Evolutionary conservation across 768 basidiomycete genomes (phyloP), one percentile per base, ranked within the genome.

Genomic region (Mycena belliarum): DNA sequence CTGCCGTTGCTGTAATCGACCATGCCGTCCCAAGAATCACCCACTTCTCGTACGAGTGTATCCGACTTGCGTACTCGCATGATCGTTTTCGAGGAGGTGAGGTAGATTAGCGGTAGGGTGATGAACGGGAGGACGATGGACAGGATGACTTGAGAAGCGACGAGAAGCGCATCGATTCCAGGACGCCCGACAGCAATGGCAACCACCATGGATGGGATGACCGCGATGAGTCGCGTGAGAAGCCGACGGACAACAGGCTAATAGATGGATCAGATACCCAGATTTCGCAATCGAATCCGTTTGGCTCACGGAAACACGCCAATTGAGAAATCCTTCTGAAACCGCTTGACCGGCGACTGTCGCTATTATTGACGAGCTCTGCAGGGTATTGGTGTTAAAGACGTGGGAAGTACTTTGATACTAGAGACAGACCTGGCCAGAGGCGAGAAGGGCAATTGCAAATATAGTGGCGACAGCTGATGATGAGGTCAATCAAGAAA

Each of bases 311-410:
- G 91, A 89, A 33, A 93, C 82, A 44, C 84, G 81, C 93, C 93
- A 96, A 50, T 83, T 84, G 52, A 96, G 79, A 72, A 95, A 94
- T 0, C 95, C 94, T 72, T 97, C 94, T 0, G 86, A 87, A 37
- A 98, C 88, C 21, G 91, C 88, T 72, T 97, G 95, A 0, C 94
- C 94, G 1, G 92, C 88, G 14, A 96, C 81, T 0, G 93, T 97
- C 11, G 92, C 94, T 4, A 96, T 88, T 48, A 97, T 82, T 9
- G 89, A 90, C 0, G 95, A 91, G 61, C 91, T 91, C 79, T 83
- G 35, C 24, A 20, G 21, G 48, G n/a, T n/a, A n/a, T 49, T 15
- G 26, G 42, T 29, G 23, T 35, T 38, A 14, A 16, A 42, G 47
- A 15, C 18, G 52, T 18, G 26, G 12, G 6, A 44, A 21, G 55